Base-by-base conservation (phyloP, 75 land plant genomes). In the Selaginella moellendorffii region DNA sequence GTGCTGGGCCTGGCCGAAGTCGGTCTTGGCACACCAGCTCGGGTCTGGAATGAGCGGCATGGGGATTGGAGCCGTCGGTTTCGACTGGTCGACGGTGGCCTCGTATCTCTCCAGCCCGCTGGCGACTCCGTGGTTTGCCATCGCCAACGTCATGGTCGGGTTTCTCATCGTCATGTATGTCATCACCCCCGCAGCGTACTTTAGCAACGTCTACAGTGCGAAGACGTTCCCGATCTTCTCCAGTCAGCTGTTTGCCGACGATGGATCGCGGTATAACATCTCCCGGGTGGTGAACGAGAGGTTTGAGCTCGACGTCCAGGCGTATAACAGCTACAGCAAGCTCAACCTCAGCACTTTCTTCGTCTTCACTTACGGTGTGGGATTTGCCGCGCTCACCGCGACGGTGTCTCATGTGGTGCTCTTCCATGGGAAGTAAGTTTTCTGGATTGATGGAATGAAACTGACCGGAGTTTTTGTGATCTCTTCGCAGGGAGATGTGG, bases 31-130 rank as follows among this genome's bases (percentile, higher is more conserved):
- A 46, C 82, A 87, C 53, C 87, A 84, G 64, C 51, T 87, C 25
- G 91, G 88, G 2, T 81, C 87, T 0, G 91, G 85, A 0, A 71
- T 79, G 8, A 31, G 29, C 9, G 87, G 91, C 23, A 80, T 87
- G 0, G 87, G 87, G 0, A 27, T 87, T 9, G 90, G 78, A 5
- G 69, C 80, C 0, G 17, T 87, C 23, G 82, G 76, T 5, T 29
- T 87, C 27, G 87, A 87, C 70, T 87, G 87, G 90, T 77, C 87
- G 19, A 75, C 83, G 24, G 66, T 84, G 29, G 73, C 84, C 0
- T 79, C 86, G 5, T 86, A 74, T 66, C 78, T 81, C 0, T 80
- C 78, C 0, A 83, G 78, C 29, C 90, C 90, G 8, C 79, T 86
- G 18, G 63, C 83, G 17, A 63, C 68, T 30, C 90, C 86, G 0